A percentile compares a stretch with the other conserved stretches of the same genome.
Conservation (phyloP, 2,329 filamentous ascomycete genomes). For the Monosporascus sp. region DNA sequence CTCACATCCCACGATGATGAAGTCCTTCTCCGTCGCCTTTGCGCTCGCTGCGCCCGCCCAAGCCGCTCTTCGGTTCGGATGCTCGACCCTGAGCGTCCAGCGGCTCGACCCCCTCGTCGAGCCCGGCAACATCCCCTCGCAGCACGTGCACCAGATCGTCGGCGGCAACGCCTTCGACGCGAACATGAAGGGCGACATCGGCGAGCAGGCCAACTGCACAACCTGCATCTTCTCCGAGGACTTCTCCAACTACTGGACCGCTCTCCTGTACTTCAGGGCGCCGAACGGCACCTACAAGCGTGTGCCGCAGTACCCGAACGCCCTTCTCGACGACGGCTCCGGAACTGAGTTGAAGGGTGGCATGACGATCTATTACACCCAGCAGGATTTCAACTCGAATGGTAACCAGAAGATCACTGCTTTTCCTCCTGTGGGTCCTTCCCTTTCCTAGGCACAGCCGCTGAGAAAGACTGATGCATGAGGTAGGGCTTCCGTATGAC, state of each 20-base stretch:
- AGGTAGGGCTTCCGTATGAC: slow-evolving; percentile 35
- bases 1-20: background rate
- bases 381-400: slow-evolving; percentile 8
- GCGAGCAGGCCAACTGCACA: slow-evolving; percentile 11
- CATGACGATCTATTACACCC: slow-evolving; percentile 11
- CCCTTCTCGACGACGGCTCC: slow-evolving; percentile 8
- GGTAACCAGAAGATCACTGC: slow-evolving; percentile 30
- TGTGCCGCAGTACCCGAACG: slow-evolving; percentile 6
- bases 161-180: slow-evolving; percentile 14
- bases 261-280: slow-evolving; percentile 7
- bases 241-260: slow-evolving; percentile 10
- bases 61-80: slow-evolving; percentile 6
- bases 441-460: no score
- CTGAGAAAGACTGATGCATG: no score
- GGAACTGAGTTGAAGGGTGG: slow-evolving; percentile 6
- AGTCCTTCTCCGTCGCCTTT: background rate
- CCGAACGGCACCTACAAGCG: slow-evolving; percentile 10
- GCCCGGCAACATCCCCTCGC: slow-evolving; percentile 3
- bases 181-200: slow-evolving; percentile 12
- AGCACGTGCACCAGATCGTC: slow-evolving; percentile 9
- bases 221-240: slow-evolving; percentile 9
- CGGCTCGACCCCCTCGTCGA: slow-evolving; percentile 5
- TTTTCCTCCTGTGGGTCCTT: slow-evolving; percentile 27
- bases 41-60: background rate
- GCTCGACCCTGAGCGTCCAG: slow-evolving; percentile 5